These are phyloP conservation scores for Ilyonectria sp. DNA, from an alignment of 2,329 filamentous ascomycete species.

Conservation along the genomic window DNA sequence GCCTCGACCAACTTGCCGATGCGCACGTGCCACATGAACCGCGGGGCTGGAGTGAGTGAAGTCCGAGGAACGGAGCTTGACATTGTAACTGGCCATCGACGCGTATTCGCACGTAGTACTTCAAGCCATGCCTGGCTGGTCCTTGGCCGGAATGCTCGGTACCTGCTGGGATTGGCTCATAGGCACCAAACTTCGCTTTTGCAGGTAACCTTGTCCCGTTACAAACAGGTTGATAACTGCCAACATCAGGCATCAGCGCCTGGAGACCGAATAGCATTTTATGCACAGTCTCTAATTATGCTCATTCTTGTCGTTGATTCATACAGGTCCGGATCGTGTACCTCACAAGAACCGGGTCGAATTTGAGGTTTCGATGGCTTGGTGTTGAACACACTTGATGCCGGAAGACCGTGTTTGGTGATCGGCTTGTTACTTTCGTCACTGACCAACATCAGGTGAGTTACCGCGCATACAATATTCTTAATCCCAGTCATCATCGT, in stretches of 20 bases:
- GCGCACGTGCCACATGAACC: slow-evolving; percentile 44
- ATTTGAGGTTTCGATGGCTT: neutral
- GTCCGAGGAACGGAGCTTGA: slow-evolving; percentile 22
- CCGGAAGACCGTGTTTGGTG: slow-evolving; percentile 9
- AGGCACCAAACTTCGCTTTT: neutral
- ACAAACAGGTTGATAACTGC: slow-evolving; percentile 2
- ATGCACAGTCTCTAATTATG: slow-evolving; percentile 12
- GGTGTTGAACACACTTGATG: slow-evolving; percentile 10
- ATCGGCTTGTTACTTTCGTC: slow-evolving; percentile 2
- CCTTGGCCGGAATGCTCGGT: slow-evolving; percentile 9
- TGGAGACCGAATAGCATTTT: neutral
- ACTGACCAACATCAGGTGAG: slow-evolving; percentile 8
- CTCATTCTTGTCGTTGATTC: slow-evolving; percentile 1
- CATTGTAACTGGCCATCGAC: slow-evolving; percentile 3
- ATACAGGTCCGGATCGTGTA: neutral
- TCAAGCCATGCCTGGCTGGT: neutral
- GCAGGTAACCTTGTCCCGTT: slow-evolving; percentile 4
- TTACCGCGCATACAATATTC: slow-evolving; percentile 14
- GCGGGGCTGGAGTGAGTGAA: slow-evolving; percentile 26
- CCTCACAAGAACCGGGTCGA: slow-evolving; percentile 2
- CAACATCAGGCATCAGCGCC: slow-evolving; percentile 23
- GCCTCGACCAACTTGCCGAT: slow-evolving; percentile 35
- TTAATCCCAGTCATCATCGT: slow-evolving; percentile 77
- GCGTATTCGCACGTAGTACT: slow-evolving; percentile 11
- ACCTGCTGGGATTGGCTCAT: slow-evolving; percentile 7